These are phyloP conservation scores for Lactuca sativa DNA, from an alignment of 129 eudicot genomes.

Conservation along the genomic window DNA sequence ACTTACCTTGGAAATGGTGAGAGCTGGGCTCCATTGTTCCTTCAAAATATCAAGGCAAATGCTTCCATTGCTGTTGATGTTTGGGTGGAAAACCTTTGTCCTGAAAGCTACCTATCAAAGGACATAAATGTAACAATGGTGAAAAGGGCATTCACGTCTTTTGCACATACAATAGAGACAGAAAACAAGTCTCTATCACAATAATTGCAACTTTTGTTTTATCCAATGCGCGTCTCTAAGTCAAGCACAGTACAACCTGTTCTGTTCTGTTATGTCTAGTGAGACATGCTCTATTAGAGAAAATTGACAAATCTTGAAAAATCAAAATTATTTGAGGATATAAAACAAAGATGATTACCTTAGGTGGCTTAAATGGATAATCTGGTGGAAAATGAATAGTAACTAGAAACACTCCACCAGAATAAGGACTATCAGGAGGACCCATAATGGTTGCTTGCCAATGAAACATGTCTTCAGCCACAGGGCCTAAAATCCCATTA, in stretches of 20 bases:
- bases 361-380: conserved; percentile 71
- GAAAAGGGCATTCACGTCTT: no score
- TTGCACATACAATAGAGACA: no score
- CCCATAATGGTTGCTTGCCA: no score
- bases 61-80: conserved; percentile 82
- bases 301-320: no score
- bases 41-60: conserved; percentile 84
- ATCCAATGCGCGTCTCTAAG: no score
- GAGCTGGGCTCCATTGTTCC: conserved; percentile 93
- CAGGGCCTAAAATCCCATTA: conserved; percentile 51
- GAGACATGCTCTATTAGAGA: no score
- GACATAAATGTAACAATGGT: not conserved
- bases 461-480: conserved; percentile 72
- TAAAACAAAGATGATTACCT: conserved; percentile 35
- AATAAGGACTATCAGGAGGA: no score
- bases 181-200: no score
- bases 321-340: not conserved
- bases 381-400: conserved; percentile 66
- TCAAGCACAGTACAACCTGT: no score
- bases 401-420: conserved; percentile 47
- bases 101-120: conserved; percentile 70
- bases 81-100: conserved; percentile 84
- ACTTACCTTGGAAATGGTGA: conserved; percentile 66
- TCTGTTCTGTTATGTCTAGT: no score
- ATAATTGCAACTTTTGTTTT: no score